Evolutionary conservation across 371 early-diverging fungal species (phyloP).

Genomic region (Mortierella sp.): DNA sequence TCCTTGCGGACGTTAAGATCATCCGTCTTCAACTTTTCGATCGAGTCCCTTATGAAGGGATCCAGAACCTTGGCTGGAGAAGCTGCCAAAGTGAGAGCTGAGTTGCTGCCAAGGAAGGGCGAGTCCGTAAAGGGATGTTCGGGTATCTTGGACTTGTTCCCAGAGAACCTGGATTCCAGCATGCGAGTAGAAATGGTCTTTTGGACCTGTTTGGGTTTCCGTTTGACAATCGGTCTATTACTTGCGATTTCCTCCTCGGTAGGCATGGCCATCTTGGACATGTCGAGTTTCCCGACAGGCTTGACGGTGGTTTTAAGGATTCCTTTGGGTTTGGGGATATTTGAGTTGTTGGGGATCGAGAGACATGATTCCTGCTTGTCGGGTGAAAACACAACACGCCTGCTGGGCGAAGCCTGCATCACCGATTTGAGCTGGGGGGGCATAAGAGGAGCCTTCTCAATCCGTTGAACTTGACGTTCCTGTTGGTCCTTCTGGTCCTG

Average conservation of each 20-base stretch:
- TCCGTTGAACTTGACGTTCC: no score
- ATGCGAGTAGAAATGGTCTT: background rate
- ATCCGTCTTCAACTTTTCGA: constrained; percentile 14
- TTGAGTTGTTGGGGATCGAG: constrained; percentile 18
- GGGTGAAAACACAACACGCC: constrained; percentile 45
- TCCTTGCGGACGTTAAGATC: constrained; percentile 16
- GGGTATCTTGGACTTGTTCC: background rate
- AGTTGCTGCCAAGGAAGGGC: constrained; percentile 3
- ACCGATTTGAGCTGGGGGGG: constrained; percentile 39
- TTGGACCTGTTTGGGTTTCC: background rate
- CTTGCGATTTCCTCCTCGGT: constrained; percentile 11
- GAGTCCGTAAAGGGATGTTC: background rate
- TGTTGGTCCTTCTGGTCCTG: background rate
- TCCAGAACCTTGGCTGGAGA: constrained; percentile 6
- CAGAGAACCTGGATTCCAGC: background rate
- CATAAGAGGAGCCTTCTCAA: constrained; percentile 1
- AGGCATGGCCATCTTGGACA: background rate
- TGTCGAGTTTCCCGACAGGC: background rate
- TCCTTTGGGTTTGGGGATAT: constrained; percentile 18
- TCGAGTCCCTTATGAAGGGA: constrained; percentile 19
- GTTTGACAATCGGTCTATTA: background rate
- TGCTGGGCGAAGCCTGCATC: constrained; percentile 37
- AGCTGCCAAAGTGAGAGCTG: background rate
- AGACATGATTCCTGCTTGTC: constrained; percentile 36
- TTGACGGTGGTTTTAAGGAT: constrained; percentile 30